Conservation (phyloP, 2,329 filamentous ascomycete species). For the Fusarium sp. region DNA sequence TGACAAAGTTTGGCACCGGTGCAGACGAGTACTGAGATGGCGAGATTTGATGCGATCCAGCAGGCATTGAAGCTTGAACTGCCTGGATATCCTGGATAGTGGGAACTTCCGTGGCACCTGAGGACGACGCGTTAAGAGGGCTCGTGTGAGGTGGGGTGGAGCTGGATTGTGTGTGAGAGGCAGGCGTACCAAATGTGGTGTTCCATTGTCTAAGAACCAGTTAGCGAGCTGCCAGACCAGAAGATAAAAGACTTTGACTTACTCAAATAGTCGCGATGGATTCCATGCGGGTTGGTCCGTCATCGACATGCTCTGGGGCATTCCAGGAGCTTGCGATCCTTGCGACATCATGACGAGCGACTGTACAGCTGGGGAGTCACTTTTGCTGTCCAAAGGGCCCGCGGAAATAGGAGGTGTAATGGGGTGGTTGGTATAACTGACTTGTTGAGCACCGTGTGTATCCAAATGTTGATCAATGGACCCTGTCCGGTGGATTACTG, state of each 20-base stretch:
- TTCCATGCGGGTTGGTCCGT: constrained; percentile 80
- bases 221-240: not conserved
- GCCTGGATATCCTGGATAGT: constrained; percentile 64
- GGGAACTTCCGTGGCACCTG: constrained; percentile 64
- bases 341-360: constrained; percentile 77
- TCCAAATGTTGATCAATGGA: constrained; percentile 66
- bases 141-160: constrained; percentile 55
- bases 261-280: constrained; percentile 90
- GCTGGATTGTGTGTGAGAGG: constrained; percentile 43
- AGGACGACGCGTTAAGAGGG: constrained; percentile 63
- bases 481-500: constrained; percentile 55
- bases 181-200: constrained; percentile 84
- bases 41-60: constrained; percentile 57
- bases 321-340: constrained; percentile 62
- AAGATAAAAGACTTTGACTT: constrained; percentile 54
- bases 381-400: constrained; percentile 77
- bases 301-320: constrained; percentile 66
- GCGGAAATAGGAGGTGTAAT: constrained; percentile 84
- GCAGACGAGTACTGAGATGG: constrained; percentile 63
- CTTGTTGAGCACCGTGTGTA: constrained; percentile 63
- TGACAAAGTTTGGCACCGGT: constrained; percentile 69
- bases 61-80: constrained; percentile 56
- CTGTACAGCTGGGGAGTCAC: constrained; percentile 79
- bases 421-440: constrained; percentile 76
- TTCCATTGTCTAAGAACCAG: constrained; percentile 83